Percentiles rank a stretch among this genome's conserved stretches.
Evolutionary conservation across 2,329 filamentous ascomycete species (phyloP).

Genomic region (Fusarium piperis): DNA sequence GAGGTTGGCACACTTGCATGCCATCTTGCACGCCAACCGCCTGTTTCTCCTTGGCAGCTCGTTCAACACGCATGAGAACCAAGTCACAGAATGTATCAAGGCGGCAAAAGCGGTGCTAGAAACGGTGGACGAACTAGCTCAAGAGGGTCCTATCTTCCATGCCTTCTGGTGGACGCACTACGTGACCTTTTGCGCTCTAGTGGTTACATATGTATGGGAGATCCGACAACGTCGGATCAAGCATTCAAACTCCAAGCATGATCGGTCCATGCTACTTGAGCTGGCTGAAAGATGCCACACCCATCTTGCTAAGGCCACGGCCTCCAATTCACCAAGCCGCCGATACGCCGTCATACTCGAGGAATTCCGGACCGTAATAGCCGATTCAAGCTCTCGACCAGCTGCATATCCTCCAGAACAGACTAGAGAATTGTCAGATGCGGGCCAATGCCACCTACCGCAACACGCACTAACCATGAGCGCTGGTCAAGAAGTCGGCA

Average conservation of each 20-base stretch:
- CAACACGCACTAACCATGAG: neutral
- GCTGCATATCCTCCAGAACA: neutral
- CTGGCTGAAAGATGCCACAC: conserved; percentile 39
- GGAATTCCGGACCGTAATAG: conserved; percentile 18
- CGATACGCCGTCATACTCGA: conserved; percentile 33
- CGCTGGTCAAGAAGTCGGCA: neutral
- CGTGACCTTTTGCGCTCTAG: conserved; percentile 63
- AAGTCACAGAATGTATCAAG: conserved; percentile 55
- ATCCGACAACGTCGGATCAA: conserved; percentile 39
- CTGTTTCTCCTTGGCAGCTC: conserved; percentile 56
- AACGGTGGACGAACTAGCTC: conserved; percentile 54
- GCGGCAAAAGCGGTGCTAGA: conserved; percentile 49
- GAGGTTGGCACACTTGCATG: conserved; percentile 64
- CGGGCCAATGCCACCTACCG: neutral
- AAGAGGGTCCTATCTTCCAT: conserved; percentile 52
- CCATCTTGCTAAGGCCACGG: conserved; percentile 27
- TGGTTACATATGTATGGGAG: conserved; percentile 63
- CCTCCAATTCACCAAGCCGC: conserved; percentile 32
- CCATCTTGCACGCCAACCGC: conserved; percentile 65
- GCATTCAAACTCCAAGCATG: conserved; percentile 7
- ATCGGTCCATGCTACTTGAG: conserved; percentile 30
- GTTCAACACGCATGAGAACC: conserved; percentile 1
- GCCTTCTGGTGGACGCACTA: conserved; percentile 66
- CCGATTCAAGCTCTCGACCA: neutral
- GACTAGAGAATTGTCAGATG: neutral